phyloP scores from a whole-genome alignment of 768 basidiomycete species.

The Auriscalpium orientale region DNA sequence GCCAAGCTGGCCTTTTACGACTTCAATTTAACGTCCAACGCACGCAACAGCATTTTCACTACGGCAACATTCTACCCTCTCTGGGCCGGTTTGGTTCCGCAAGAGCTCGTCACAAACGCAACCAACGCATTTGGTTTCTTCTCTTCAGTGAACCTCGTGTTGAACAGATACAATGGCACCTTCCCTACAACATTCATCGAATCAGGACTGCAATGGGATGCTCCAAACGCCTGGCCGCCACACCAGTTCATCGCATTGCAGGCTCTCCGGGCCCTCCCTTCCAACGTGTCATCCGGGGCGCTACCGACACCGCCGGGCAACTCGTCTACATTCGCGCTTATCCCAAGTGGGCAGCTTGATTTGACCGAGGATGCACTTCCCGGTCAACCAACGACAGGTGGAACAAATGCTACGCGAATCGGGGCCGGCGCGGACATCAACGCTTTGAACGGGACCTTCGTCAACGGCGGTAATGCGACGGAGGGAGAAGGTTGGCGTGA shows the following conservation, averaged over 20 bases:
- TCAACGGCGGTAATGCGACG: slow-evolving; percentile 61
- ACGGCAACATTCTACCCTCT: slow-evolving; percentile 76
- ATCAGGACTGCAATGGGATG: slow-evolving; percentile 82
- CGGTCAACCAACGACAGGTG: slow-evolving; percentile 46
- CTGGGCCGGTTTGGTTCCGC: slow-evolving; percentile 82
- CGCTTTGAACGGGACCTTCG: slow-evolving; percentile 41
- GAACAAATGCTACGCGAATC: slow-evolving; percentile 40
- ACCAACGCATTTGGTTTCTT: slow-evolving; percentile 67
- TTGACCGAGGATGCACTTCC: slow-evolving; percentile 65
- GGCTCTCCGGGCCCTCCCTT: slow-evolving; percentile 67
- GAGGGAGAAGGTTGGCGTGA: slow-evolving; percentile 58
- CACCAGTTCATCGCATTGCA: slow-evolving; percentile 76
- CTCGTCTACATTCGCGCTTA: slow-evolving; percentile 55
- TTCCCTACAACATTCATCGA: slow-evolving; percentile 73
- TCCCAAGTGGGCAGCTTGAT: slow-evolving; percentile 79
- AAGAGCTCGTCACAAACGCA: slow-evolving; percentile 50
- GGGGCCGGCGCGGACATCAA: slow-evolving; percentile 60
- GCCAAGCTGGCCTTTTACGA: slow-evolving; percentile 86
- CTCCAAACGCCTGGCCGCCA: slow-evolving; percentile 86
- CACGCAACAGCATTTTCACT: slow-evolving; percentile 61
- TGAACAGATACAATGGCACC: slow-evolving; percentile 85
- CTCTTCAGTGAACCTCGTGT: slow-evolving; percentile 63
- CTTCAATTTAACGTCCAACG: slow-evolving; percentile 67
- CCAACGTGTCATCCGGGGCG: slow-evolving; percentile 53
- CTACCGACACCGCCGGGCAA: slow-evolving; percentile 44